A percentile compares a stretch with the other conserved stretches of the same genome.
These are phyloP conservation scores for Suaeda aralocaspica DNA, from an alignment of 148 eudicot genomes.

Conservation along the genomic window DNA sequence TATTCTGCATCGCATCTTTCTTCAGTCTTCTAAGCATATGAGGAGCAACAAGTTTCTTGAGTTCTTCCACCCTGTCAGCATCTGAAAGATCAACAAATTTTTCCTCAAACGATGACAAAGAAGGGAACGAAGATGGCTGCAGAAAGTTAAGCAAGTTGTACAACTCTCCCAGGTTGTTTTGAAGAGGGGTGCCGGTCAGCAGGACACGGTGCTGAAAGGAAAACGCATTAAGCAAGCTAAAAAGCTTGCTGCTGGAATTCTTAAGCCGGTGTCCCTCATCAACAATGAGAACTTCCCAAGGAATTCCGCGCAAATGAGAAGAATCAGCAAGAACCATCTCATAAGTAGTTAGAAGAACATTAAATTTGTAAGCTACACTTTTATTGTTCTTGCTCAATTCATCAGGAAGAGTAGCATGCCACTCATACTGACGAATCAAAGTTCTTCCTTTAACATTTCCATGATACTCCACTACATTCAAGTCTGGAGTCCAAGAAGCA, in stretches of 20 bases:
- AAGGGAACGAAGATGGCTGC: constrained; percentile 90
- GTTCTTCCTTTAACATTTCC: constrained; percentile 78
- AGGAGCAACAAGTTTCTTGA: constrained; percentile 95
- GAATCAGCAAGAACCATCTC: constrained; percentile 95
- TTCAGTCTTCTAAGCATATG: constrained; percentile 98
- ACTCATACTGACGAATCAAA: constrained; percentile 78
- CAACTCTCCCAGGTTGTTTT: constrained; percentile 91
- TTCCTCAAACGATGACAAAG: constrained; percentile 83
- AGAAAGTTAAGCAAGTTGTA: constrained; percentile 86
- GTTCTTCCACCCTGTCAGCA: constrained; percentile 87
- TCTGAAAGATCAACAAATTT: constrained; percentile 83
- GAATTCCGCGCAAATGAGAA: constrained; percentile 71
- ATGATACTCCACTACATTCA: constrained; percentile 95
- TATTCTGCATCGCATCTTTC: constrained; percentile 95
- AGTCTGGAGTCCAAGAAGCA: constrained; percentile 83
- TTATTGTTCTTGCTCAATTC: constrained; percentile 52
- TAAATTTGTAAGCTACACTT: constrained; percentile 65
- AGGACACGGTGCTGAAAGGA: constrained; percentile 90
- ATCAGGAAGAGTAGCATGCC: constrained; percentile 62
- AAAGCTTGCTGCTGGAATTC: constrained; percentile 83
- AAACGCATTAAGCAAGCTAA: constrained; percentile 77
- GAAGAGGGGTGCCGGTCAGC: constrained; percentile 98
- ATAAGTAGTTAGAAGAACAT: constrained; percentile 90
- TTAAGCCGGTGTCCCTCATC: constrained; percentile 98
- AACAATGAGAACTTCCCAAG: constrained; percentile 98